Base-by-base conservation (phyloP, 176 grass and related monocot genomes). In the Ananas comosus region DNA sequence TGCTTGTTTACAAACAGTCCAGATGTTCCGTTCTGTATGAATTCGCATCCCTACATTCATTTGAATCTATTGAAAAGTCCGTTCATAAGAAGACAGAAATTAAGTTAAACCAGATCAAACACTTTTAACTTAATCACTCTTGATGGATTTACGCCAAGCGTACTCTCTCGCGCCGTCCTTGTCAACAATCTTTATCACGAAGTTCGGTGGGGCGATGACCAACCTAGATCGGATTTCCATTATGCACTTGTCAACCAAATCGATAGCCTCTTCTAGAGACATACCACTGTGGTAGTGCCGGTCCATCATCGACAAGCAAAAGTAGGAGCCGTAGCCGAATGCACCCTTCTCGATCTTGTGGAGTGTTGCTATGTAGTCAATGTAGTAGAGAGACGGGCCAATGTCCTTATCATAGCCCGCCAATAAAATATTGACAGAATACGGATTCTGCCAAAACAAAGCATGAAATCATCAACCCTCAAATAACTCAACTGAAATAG, bases 311-410 rank as follows among this genome's bases (percentile, higher is more conserved):
- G 94, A 85, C 25, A 93, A 71, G 49, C 82, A 81, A 50, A 99
- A 99, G 50, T 90, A 93, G 0, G 84, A 93, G 1, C 80, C 94
- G 0, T 88, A 99, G 7, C 94, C 94, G 13, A 99, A 99, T 53
- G 84, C 94, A 0, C 94, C 94, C 16, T 99, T 99, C 22, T 93
- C 94, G 49, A 99, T 85, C 51, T 99, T 99, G 82, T 99, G 94
- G 4, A 99, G 17, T 0, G 94, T 99, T 9, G 86, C 84, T 16
- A 93, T 99, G 72, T 93, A 99, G 70, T 93, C 94, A 0, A 99
- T 91, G 72, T 99, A 93, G 68, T 91, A 93, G 70, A 99, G 53
- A 18, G 94, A 99, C 13, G 94, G 78, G 0, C 94, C 89, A 52
- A 80, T 74, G 28, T 83, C 77, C 73, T 90, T 76, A 67, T 99